A percentile compares a stretch with the other conserved stretches of the same genome.
Evolutionary conservation across 768 basidiomycete genomes (phyloP).

Genomic region (Boletales sp.): DNA sequence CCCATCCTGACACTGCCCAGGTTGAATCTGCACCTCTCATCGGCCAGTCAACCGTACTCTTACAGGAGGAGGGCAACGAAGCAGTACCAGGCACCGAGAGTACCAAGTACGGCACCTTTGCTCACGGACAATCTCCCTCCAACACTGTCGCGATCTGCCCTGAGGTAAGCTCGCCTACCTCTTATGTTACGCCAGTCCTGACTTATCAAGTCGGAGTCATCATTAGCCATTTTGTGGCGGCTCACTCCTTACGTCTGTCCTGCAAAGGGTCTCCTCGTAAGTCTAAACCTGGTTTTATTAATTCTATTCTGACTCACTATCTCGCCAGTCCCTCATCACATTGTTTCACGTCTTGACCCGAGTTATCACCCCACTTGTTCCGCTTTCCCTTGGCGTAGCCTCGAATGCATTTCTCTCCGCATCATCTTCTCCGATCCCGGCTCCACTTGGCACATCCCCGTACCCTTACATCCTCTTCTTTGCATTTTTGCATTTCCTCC

Average conservation of each 20-base stretch:
- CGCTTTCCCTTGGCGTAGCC: constrained; percentile 59
- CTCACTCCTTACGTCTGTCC: constrained; percentile 18
- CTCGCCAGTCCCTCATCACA: constrained; percentile 57
- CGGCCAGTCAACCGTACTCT: constrained; percentile 47
- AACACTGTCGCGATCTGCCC: not conserved
- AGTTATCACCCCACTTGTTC: constrained; percentile 69
- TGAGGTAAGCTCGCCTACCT: constrained; percentile 6
- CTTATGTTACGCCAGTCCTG: not conserved
- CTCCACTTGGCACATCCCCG: constrained; percentile 39
- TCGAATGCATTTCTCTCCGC: constrained; percentile 20
- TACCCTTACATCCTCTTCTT: constrained; percentile 73
- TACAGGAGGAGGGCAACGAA: constrained; percentile 46
- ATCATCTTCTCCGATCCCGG: constrained; percentile 14
- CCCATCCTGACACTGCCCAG: constrained; percentile 16
- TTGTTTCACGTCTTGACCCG: constrained; percentile 70
- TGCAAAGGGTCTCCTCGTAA: constrained; percentile 22
- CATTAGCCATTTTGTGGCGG: constrained; percentile 14
- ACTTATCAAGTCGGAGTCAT: constrained; percentile 11
- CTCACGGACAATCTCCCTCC: constrained; percentile 15
- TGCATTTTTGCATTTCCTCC: constrained; percentile 65
- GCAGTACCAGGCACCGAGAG: constrained; percentile 32
- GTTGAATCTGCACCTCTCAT: constrained; percentile 25
- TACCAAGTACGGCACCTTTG: constrained; percentile 78
- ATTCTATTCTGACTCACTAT: constrained; percentile 1
- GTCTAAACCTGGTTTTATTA: not conserved